phyloP scores from a whole-genome alignment of 2,329 filamentous ascomycete genomes.

The Fusarium caatingaense region DNA sequence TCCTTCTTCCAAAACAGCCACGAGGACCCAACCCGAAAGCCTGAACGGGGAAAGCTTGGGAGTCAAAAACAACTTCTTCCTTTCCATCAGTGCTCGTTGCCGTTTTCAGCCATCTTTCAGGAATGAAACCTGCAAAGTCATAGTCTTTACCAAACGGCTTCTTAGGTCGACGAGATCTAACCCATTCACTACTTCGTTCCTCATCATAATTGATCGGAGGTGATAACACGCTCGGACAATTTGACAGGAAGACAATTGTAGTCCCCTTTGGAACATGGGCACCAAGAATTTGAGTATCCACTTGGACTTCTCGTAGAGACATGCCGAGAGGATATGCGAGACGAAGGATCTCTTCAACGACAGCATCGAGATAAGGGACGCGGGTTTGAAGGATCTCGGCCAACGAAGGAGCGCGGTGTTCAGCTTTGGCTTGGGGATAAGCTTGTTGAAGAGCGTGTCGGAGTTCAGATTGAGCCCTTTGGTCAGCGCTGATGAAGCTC shows the following conservation, averaged over 20 bases:
- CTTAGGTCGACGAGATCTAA: not conserved
- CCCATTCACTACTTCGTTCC: conserved; percentile 18
- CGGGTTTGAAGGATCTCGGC: conserved; percentile 22
- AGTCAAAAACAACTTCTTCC: conserved; percentile 42
- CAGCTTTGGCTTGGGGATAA: not conserved
- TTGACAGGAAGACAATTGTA: conserved; percentile 22
- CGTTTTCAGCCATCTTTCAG: conserved; percentile 30
- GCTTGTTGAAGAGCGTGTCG: conserved; percentile 11
- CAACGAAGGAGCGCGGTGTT: conserved; percentile 12
- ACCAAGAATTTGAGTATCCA: conserved; percentile 24
- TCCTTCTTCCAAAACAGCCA: conserved; percentile 51
- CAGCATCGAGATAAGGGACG: conserved; percentile 24
- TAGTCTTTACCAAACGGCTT: not conserved
- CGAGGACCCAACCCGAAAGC: conserved; percentile 52
- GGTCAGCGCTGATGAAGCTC: conserved; percentile 21
- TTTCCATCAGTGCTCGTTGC: not conserved
- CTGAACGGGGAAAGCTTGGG: conserved; percentile 47
- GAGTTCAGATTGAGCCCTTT: conserved; percentile 14
- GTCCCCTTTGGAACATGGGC: conserved; percentile 30
- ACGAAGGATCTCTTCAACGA: conserved; percentile 24
- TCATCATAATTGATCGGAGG: conserved; percentile 16
- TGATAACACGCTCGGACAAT: conserved; percentile 11
- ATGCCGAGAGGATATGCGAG: conserved; percentile 21
- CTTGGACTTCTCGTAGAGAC: conserved; percentile 10
- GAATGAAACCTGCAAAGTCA: conserved; percentile 11